Evolutionary conservation across 2,329 filamentous ascomycete genomes (phyloP).

Genomic region (Arthrocladium fulminans): DNA sequence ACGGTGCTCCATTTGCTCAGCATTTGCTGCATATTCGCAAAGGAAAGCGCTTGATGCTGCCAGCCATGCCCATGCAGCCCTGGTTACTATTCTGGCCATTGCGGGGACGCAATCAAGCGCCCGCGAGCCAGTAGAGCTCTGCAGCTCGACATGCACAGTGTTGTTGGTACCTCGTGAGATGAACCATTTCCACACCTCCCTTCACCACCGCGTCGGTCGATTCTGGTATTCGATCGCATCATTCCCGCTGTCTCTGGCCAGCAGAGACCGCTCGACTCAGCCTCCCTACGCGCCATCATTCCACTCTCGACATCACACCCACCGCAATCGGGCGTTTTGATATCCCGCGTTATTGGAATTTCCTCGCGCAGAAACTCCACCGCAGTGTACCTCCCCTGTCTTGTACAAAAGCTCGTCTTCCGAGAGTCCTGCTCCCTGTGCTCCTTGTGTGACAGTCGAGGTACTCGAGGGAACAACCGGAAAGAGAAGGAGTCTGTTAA

Average conservation of each 20-base stretch:
- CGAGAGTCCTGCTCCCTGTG: background rate
- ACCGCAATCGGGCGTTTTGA: conserved; percentile 2
- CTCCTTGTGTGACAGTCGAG: conserved; percentile 6
- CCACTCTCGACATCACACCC: background rate
- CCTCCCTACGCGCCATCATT: conserved; percentile 1
- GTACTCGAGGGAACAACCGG: background rate
- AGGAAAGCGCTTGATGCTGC: conserved; percentile 3
- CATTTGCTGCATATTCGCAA: conserved; percentile 4
- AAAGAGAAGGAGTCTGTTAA: conserved; percentile 8
- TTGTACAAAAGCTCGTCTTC: conserved; percentile 1
- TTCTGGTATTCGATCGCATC: conserved; percentile 6
- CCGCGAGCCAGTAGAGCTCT: conserved; percentile 9
- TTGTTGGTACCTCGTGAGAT: conserved; percentile 8
- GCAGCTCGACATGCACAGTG: background rate
- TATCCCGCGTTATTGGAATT: conserved; percentile 2
- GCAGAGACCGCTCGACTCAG: background rate
- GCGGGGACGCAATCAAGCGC: conserved; percentile 11
- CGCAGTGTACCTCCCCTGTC: background rate
- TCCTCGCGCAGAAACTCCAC: background rate
- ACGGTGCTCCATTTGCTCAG: background rate
- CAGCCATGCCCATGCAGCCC: conserved; percentile 1
- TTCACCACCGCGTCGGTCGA: background rate
- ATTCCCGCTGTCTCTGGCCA: background rate
- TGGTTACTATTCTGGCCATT: conserved; percentile 8
- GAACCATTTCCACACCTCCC: background rate